Conservation (phyloP, 345 rosid species). For the Toxicodendron radicans region DNA sequence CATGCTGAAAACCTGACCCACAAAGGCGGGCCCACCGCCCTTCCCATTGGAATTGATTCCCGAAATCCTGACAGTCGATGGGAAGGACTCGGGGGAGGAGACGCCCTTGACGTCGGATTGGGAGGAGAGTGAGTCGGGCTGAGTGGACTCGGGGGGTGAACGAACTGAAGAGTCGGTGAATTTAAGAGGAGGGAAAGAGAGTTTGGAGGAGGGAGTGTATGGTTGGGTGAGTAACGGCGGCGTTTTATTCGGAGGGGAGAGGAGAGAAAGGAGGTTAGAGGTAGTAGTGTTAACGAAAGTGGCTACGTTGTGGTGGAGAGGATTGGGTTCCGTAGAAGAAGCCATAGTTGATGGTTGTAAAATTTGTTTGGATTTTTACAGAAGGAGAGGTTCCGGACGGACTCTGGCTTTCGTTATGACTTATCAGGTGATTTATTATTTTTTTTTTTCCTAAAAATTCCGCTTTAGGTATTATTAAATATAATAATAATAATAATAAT, state of each 20-base stretch:
- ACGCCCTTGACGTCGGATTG: constrained; percentile 46
- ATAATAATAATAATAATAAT: no score
- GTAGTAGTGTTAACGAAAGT: constrained; percentile 47
- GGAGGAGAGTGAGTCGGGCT: constrained; percentile 44
- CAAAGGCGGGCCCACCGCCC: constrained; percentile 90
- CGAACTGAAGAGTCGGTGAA: constrained; percentile 36
- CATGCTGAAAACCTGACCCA: constrained; percentile 97
- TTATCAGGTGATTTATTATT: no score
- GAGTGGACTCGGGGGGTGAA: constrained; percentile 37
- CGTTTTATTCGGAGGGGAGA: constrained; percentile 34
- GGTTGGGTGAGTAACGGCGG: constrained; percentile 36
- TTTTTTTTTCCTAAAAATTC: no score
- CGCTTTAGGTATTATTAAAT: no score
- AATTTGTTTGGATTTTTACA: neutral
- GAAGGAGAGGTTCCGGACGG: no score
- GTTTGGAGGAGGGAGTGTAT: constrained; percentile 46
- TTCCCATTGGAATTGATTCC: constrained; percentile 65
- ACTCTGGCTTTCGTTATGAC: no score
- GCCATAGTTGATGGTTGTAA: constrained; percentile 28
- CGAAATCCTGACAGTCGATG: constrained; percentile 75
- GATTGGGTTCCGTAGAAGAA: constrained; percentile 38
- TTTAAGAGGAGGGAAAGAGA: constrained; percentile 53
- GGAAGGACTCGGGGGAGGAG: constrained; percentile 55
- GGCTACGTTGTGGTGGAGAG: constrained; percentile 37
- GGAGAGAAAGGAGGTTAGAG: constrained; percentile 41